These are phyloP conservation scores for Neurospora sp. DNA, from an alignment of 495 filamentous ascomycete species.

Conservation along the genomic window DNA sequence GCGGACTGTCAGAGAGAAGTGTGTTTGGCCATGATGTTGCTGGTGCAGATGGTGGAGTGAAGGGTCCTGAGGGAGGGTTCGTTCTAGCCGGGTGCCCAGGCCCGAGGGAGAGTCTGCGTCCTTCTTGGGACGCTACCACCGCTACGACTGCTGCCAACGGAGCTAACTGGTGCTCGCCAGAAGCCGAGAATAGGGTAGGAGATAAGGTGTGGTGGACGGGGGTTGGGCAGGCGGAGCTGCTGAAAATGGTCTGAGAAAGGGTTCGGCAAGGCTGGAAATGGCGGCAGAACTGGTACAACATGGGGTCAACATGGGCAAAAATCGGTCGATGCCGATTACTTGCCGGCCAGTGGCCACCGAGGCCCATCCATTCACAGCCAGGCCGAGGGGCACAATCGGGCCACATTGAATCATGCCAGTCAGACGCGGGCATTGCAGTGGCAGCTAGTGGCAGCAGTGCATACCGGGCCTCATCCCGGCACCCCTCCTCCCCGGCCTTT, in stretches of 20 bases:
- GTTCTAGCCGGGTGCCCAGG: background rate
- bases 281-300: conserved; percentile 17
- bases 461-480: background rate
- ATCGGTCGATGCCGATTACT: conserved; percentile 25
- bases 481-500: background rate
- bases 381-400: conserved; percentile 14
- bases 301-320: conserved; percentile 10
- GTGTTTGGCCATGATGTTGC: background rate
- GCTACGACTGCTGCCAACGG: background rate
- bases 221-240: conserved; percentile 14
- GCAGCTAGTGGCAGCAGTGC: background rate
- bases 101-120: background rate
- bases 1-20: background rate
- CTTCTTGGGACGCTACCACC: background rate
- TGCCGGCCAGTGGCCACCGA: conserved; percentile 17
- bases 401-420: conserved; percentile 25
- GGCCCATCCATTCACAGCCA: background rate
- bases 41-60: background rate
- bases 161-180: background rate
- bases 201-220: conserved; percentile 11
- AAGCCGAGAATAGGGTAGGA: conserved; percentile 3
- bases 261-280: conserved; percentile 14
- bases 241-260: conserved; percentile 25
- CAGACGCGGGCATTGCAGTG: background rate
- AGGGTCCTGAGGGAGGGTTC: background rate